Evolutionary conservation across 495 filamentous ascomycete species (phyloP).

Genomic region (Xylaria curta): DNA sequence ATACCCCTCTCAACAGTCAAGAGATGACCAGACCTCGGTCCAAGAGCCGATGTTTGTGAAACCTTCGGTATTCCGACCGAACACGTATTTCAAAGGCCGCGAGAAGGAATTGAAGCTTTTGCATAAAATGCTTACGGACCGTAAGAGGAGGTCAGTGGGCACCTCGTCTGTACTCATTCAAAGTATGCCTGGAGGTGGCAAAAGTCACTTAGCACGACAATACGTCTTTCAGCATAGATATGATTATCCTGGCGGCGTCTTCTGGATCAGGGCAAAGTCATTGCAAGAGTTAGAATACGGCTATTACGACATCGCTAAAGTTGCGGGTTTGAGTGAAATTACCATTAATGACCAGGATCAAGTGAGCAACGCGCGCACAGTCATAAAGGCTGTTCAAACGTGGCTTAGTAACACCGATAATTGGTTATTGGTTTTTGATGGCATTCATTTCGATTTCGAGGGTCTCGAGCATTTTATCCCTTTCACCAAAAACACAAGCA

Average conservation of each 20-base stretch:
- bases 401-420: constrained; percentile 75
- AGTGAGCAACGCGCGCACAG: constrained; percentile 56
- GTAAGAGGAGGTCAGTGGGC: constrained; percentile 64
- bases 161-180: constrained; percentile 74
- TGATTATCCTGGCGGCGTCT: constrained; percentile 76
- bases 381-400: constrained; percentile 65
- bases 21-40: constrained; percentile 34
- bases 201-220: constrained; percentile 81
- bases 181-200: constrained; percentile 78
- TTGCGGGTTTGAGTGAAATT: constrained; percentile 60
- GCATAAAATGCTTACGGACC: constrained; percentile 70
- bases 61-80: constrained; percentile 78
- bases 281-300: constrained; percentile 66
- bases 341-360: constrained; percentile 42
- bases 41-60: constrained; percentile 66
- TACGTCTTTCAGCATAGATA: constrained; percentile 74
- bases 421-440: constrained; percentile 81
- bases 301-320: constrained; percentile 78
- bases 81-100: constrained; percentile 77
- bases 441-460: constrained; percentile 71
- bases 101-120: constrained; percentile 71
- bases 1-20: constrained; percentile 40
- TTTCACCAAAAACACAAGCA: constrained; percentile 67
- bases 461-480: constrained; percentile 71
- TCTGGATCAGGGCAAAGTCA: constrained; percentile 79